Base-by-base conservation (phyloP, 768 basidiomycete genomes). In the Steccherinum ochraceum region DNA sequence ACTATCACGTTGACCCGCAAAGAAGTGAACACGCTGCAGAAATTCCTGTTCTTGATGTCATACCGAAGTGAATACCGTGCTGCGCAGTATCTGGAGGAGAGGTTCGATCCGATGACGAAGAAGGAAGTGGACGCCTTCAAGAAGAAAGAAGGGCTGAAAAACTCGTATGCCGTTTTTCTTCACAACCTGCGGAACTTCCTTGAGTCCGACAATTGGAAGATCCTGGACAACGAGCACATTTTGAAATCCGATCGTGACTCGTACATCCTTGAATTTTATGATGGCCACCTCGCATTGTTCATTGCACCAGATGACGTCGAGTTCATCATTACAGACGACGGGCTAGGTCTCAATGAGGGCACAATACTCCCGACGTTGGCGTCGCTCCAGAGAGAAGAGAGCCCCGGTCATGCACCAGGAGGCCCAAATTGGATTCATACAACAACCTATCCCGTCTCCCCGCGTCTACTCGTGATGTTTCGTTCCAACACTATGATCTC, bases 31-130 rank as follows among this genome's bases (percentile, higher is more conserved):
- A 42, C 46, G 21, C 19, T 52, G 4, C 46, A 46, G 0, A 52
- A 52, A 21, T 52, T 52, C 47, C 52, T 52, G 39, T 52, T 47
- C 45, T 3, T 52, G 46, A 40, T 52, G 21, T 16, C 16, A 13
- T 52, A 48, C 30, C 45, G 52, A 12, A 42, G 25, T 25, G 39
- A 24, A 3, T 13, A n/a, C n/a, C 52, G 41, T 16, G 46, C 45
- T 2, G 3, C 16, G 5, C 52, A 52, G 18, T 52, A 48, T 23
- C 13, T 48, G 12, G 26, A 52, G 4, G 46, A 40, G 16, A 13
- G 30, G 24, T 52, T 52, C 27, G 47, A 48, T 26, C 20, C 35
- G 2, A 24, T 13, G 4, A 48, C 52, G 13, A 21, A 21, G 3
- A 12, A 12, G 12, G 25, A 41, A 16, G 46, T 52, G 19, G 52